Evolutionary conservation across 78 protist species (phyloP), one percentile per base, ranked within the genome.

Genomic region (Ministeria vibrans): DNA sequence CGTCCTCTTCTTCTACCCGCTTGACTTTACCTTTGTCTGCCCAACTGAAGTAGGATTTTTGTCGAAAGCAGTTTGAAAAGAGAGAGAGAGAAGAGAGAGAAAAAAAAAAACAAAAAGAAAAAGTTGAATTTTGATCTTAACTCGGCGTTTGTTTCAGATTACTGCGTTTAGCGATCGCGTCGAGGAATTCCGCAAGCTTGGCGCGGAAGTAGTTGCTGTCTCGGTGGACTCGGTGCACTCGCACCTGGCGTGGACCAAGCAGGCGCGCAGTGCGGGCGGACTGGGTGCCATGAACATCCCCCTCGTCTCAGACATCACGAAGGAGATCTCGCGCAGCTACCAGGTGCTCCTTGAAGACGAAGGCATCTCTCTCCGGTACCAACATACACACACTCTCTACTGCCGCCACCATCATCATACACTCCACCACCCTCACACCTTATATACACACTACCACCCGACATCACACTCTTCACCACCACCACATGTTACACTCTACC

Each of bases 231-330:
- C 89, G 45, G 41, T 80, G 71, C 88, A 74, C 90, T 45, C 96
- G 27, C 98, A 95, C 64, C 85, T 94, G n/a, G 96, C 96, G 62
- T 95, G 96, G 96, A 61, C 76, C 79, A 82, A 93, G 61, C 90
- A 94, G 25, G 90, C 96, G n/a, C 91, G 98, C 80, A 83, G 82
- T 59, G 63, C 91, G 38, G 81, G 98, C 42, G 98, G 98, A 36
- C 87, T 96, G 38, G 98, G 98, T 53, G 75, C 77, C 53, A 81
- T 95, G 81, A 38, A 87, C 39, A 81, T 93, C 85, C 98, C 98
- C 36, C 64, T 96, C 53, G 45, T 96, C 13, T 46, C 95, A 0
- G 98, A 96, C 66, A 28, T 92, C 7, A 90, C 59, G 66, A 88
- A 92, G 82, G 34, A 32, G 63, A 92, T 96, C 53, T 23, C 96